These are phyloP conservation scores for Staphylotrichum longicolle DNA, from an alignment of 495 filamentous ascomycete species.

Conservation along the genomic window DNA sequence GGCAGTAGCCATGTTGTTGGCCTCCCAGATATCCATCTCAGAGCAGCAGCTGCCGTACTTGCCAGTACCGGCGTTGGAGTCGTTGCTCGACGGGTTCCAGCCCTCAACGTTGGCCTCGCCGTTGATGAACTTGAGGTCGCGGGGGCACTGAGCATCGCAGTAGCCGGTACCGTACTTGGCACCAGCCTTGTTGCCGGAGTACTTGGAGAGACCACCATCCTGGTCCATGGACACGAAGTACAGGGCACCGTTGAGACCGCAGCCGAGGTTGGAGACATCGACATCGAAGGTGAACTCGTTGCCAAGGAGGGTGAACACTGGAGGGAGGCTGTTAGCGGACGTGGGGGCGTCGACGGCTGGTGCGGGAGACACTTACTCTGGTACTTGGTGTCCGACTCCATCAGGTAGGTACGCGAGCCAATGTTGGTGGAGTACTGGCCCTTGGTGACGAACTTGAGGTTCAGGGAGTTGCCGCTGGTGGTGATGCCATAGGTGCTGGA, in stretches of 20 bases:
- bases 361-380: slow-evolving; percentile 35
- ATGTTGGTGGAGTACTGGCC: slow-evolving; percentile 48
- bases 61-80: slow-evolving; percentile 59
- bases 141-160: slow-evolving; percentile 59
- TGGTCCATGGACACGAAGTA: slow-evolving; percentile 59
- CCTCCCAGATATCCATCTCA: slow-evolving; percentile 75
- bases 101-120: slow-evolving; percentile 59
- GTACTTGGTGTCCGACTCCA: slow-evolving; percentile 53
- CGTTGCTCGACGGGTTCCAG: slow-evolving; percentile 58
- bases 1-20: slow-evolving; percentile 63
- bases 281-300: slow-evolving; percentile 63
- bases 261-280: slow-evolving; percentile 52
- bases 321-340: not conserved
- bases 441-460: slow-evolving; percentile 58
- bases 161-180: slow-evolving; percentile 59
- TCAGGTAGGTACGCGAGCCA: slow-evolving; percentile 56
- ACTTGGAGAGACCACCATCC: slow-evolving; percentile 54
- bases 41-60: slow-evolving; percentile 66
- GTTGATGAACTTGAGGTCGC: slow-evolving; percentile 53
- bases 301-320: slow-evolving; percentile 51
- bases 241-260: slow-evolving; percentile 59
- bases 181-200: slow-evolving; percentile 56
- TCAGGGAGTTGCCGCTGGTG: slow-evolving; percentile 48
- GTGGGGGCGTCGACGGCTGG: not conserved
- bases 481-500: slow-evolving; percentile 47